phyloP scores from a whole-genome alignment of 2,329 filamentous ascomycete species.

The Trichoderma koningiopsis region DNA sequence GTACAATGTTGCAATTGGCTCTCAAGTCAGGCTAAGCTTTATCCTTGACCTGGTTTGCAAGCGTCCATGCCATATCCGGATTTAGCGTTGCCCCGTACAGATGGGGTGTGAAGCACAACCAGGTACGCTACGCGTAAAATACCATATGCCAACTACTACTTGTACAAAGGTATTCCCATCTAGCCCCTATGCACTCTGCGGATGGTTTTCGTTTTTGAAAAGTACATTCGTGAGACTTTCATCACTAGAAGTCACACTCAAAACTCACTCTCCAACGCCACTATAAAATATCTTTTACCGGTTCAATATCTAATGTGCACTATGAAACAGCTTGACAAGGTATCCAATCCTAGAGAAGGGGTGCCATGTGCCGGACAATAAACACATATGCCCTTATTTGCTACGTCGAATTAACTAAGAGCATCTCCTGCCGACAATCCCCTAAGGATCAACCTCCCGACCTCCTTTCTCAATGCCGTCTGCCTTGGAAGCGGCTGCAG shows the following conservation, averaged over 20 bases:
- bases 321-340: not conserved
- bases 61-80: not conserved
- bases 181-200: not conserved
- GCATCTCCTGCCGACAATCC: conserved; percentile 3
- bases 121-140: not conserved
- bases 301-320: not conserved
- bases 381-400: not conserved
- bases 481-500: not conserved
- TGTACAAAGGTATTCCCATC: not conserved
- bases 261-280: not conserved
- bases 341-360: not conserved
- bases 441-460: not conserved
- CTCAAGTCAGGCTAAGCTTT: not conserved
- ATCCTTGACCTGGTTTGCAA: conserved; percentile 2
- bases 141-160: not conserved
- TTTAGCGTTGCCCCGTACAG: not conserved
- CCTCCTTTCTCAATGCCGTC: not conserved
- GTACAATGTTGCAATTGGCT: not conserved
- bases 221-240: not conserved
- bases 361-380: not conserved
- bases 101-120: not conserved
- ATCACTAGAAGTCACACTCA: not conserved
- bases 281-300: not conserved
- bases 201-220: not conserved
- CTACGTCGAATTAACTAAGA: not conserved